Conservation (phyloP, 345 rosid genomes). For the Mallotus nudiflorus region DNA sequence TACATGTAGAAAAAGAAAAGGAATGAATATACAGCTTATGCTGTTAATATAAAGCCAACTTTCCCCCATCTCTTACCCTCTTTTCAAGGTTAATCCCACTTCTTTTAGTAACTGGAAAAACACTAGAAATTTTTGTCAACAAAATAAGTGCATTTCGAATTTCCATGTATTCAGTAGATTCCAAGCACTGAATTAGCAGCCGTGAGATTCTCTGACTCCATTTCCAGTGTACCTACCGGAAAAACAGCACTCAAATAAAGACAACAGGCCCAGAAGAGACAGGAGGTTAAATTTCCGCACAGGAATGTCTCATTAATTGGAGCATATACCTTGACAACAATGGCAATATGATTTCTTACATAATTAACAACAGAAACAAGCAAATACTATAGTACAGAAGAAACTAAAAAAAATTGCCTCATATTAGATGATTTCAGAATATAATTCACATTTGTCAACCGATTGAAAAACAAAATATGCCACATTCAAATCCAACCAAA, state of each 20-base stretch:
- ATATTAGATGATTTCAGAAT: neutral
- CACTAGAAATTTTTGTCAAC: constrained; percentile 91
- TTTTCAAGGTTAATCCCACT: constrained; percentile 98
- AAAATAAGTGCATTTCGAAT: constrained; percentile 93
- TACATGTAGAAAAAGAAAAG: constrained; percentile 30
- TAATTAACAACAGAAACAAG: neutral
- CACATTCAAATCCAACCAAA: neutral
- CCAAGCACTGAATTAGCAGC: constrained; percentile 90
- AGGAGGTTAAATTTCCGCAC: neutral
- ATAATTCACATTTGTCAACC: neutral
- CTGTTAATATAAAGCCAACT: constrained; percentile 12
- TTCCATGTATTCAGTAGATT: constrained; percentile 97
- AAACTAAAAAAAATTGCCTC: neutral
- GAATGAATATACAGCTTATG: constrained; percentile 11
- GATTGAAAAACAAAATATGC: neutral
- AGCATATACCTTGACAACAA: neutral
- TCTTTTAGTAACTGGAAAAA: constrained; percentile 95
- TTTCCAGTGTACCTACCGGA: constrained; percentile 91
- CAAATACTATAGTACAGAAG: neutral
- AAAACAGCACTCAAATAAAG: constrained; percentile 25
- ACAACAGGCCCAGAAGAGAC: neutral
- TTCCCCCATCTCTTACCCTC: constrained; percentile 56
- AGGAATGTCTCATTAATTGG: neutral
- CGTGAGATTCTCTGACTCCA: constrained; percentile 98
- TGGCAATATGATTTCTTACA: neutral